These are phyloP conservation scores for Phtheirospermum japonicum DNA, from an alignment of 257 asterid species.

Conservation along the genomic window DNA sequence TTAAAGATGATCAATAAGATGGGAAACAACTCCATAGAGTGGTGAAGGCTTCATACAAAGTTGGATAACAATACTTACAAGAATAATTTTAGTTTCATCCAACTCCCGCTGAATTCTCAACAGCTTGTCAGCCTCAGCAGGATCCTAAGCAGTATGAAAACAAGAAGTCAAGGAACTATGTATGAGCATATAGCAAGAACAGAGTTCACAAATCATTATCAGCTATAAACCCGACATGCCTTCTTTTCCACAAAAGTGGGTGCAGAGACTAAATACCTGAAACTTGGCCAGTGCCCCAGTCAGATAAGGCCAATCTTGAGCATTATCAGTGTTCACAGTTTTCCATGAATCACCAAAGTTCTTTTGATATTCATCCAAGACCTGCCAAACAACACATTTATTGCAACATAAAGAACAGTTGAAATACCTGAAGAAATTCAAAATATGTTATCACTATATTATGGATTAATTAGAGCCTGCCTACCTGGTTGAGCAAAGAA, in stretches of 20 bases:
- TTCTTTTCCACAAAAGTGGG: neutral
- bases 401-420: neutral
- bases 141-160: constrained; percentile 52
- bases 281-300: constrained; percentile 62
- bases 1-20: neutral
- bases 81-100: constrained; percentile 95
- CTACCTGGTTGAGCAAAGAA: constrained; percentile 86
- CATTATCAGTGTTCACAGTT: constrained; percentile 55
- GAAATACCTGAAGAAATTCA: neutral
- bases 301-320: constrained; percentile 79
- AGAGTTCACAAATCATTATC: neutral
- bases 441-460: too few species aligned
- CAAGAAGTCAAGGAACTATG: neutral
- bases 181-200: neutral
- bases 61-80: constrained; percentile 47
- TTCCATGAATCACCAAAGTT: constrained; percentile 86
- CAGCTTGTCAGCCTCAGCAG: constrained; percentile 98
- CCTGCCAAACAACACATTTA: constrained; percentile 37
- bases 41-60: constrained; percentile 1
- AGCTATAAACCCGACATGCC: too few species aligned
- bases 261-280: constrained; percentile 34
- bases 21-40: neutral
- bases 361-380: constrained; percentile 79
- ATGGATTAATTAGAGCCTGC: neutral
- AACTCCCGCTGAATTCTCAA: constrained; percentile 82